Evolutionary conservation across 2,329 filamentous ascomycete genomes (phyloP).

Genomic region (Xylariaceae sp.): DNA sequence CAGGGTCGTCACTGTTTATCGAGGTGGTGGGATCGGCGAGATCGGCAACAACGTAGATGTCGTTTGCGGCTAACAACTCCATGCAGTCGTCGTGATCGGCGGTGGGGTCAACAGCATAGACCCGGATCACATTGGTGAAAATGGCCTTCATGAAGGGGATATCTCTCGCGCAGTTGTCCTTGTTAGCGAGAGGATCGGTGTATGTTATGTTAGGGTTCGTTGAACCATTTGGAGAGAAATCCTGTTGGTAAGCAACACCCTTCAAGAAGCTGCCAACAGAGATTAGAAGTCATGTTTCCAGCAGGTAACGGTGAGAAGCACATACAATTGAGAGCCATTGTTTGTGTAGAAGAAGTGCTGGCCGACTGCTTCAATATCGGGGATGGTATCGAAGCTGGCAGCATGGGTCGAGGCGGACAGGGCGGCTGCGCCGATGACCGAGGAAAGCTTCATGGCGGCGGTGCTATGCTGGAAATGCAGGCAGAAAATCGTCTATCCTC

Average conservation of each 20-base stretch:
- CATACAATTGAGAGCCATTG: conserved; percentile 67
- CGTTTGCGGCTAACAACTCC: conserved; percentile 72
- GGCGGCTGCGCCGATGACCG: conserved; percentile 27
- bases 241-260: conserved; percentile 93
- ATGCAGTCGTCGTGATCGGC: conserved; percentile 80
- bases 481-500: not conserved
- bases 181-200: conserved; percentile 77
- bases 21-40: conserved; percentile 75
- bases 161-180: conserved; percentile 71
- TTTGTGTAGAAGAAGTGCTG: conserved; percentile 37
- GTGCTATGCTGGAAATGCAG: not conserved
- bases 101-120: conserved; percentile 84
- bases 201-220: conserved; percentile 52
- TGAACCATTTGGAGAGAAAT: conserved; percentile 54
- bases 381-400: conserved; percentile 31
- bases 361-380: conserved; percentile 31
- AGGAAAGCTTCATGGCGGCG: conserved; percentile 29
- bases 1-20: conserved; percentile 75
- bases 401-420: conserved; percentile 27
- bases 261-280: conserved; percentile 62
- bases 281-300: conserved; percentile 16
- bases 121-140: conserved; percentile 87
- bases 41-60: conserved; percentile 95
- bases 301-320: not conserved
- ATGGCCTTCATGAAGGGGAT: conserved; percentile 75